phyloP scores from a whole-genome alignment of 331 rosid genomes.

The Acacia pycnantha region DNA sequence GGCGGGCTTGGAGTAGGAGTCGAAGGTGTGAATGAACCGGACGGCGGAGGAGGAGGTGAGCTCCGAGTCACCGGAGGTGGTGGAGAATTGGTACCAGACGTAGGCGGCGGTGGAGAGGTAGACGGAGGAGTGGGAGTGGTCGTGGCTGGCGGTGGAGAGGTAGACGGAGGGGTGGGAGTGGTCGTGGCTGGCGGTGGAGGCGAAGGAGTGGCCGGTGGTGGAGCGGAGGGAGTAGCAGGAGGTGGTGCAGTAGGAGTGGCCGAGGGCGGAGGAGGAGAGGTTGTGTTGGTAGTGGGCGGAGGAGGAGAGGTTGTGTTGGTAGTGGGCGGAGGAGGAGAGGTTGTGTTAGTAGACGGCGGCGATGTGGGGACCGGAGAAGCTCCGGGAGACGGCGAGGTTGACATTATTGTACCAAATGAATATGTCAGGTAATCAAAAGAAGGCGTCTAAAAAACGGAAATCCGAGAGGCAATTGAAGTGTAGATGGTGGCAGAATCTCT shows the following conservation, averaged over 20 bases:
- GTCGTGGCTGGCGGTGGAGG: conserved; percentile 26
- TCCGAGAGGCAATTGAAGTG: not conserved
- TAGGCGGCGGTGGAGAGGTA: conserved; percentile 29
- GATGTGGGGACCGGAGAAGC: conserved; percentile 34
- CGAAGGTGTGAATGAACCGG: conserved; percentile 32
- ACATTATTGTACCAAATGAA: conserved; percentile 30
- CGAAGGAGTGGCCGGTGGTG: conserved; percentile 28
- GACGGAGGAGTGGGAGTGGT: conserved; percentile 13
- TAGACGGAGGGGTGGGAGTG: conserved; percentile 7
- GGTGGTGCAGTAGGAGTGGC: conserved; percentile 21
- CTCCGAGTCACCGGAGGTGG: conserved; percentile 40
- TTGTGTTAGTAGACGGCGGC: conserved; percentile 35
- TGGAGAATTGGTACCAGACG: conserved; percentile 30
- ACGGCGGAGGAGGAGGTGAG: conserved; percentile 46
- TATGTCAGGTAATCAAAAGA: not conserved
- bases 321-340: conserved; percentile 43
- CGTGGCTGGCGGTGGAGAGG: conserved; percentile 28
- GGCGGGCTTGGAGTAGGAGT: conserved; percentile 40
- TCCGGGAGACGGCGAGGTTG: conserved; percentile 31
- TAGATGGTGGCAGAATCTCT: not conserved
- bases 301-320: conserved; percentile 25
- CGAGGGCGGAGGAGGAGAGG: conserved; percentile 33
- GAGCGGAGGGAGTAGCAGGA: not conserved
- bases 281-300: conserved; percentile 12
- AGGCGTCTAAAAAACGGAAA: not conserved